A percentile compares a stretch with the other conserved stretches of the same genome.
phyloP scores from a whole-genome alignment of 352 stramenopile species.

The Globisporangium spinosum region DNA sequence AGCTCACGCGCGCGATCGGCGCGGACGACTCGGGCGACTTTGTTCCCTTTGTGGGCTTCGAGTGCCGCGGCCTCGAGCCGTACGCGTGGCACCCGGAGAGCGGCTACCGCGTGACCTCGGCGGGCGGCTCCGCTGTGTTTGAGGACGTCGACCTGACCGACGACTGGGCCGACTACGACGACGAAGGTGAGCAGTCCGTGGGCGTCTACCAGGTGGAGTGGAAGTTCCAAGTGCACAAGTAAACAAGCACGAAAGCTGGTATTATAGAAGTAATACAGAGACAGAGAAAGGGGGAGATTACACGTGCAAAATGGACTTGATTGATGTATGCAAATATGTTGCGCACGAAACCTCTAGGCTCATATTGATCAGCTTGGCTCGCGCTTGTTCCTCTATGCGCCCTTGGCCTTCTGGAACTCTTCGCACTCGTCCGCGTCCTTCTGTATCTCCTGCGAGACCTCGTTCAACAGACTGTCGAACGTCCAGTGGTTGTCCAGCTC shows the following conservation, averaged over 20 bases:
- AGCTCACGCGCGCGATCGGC: slow-evolving; percentile 60
- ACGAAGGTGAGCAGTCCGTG: slow-evolving; percentile 71
- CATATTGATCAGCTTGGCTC: not conserved
- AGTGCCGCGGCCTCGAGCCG: slow-evolving; percentile 82
- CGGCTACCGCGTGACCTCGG: slow-evolving; percentile 67
- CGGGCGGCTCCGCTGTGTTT: slow-evolving; percentile 57
- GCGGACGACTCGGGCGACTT: slow-evolving; percentile 64
- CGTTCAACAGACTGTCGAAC: slow-evolving; percentile 73
- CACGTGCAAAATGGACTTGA: not conserved
- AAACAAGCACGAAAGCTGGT: slow-evolving; percentile 15
- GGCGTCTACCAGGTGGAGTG: slow-evolving; percentile 76
- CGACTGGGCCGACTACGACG: slow-evolving; percentile 87
- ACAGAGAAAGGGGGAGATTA: not conserved
- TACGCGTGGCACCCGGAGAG: slow-evolving; percentile 77
- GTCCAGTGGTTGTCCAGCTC: slow-evolving; percentile 72
- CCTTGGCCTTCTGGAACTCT: slow-evolving; percentile 46
- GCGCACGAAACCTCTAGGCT: not conserved
- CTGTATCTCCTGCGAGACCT: slow-evolving; percentile 78
- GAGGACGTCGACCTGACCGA: slow-evolving; percentile 79
- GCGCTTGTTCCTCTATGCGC: slow-evolving; percentile 10
- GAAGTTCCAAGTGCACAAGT: slow-evolving; percentile 83
- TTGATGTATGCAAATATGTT: not conserved
- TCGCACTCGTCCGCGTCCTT: slow-evolving; percentile 78
- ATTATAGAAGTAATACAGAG: not conserved
- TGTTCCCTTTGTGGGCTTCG: slow-evolving; percentile 83